A percentile compares a stretch with the other conserved stretches of the same genome.
Conservation (phyloP, 306 rosid genomes). For the Morella rubra region DNA sequence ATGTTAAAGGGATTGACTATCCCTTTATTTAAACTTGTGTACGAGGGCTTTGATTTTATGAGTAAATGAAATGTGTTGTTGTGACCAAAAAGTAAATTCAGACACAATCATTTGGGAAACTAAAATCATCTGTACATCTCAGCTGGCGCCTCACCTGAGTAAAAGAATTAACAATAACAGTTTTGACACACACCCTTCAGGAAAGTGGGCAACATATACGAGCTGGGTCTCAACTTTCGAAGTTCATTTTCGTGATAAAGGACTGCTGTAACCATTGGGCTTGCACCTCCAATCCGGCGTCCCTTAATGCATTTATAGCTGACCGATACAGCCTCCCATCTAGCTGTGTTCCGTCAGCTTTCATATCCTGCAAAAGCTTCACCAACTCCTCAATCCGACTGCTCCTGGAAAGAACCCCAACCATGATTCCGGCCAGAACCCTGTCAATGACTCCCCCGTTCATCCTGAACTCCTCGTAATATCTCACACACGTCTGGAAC, state of each 20-base stretch:
- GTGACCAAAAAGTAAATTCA: no score
- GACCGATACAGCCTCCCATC: constrained; percentile 69
- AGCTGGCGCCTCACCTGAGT: no score
- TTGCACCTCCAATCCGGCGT: constrained; percentile 62
- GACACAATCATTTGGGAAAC: no score
- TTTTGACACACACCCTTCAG: no score
- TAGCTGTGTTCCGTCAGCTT: constrained; percentile 49
- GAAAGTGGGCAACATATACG: no score
- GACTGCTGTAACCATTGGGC: constrained; percentile 56
- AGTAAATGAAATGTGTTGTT: no score
- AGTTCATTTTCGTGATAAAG: constrained; percentile 22
- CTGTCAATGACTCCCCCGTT: constrained; percentile 64
- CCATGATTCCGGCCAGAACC: constrained; percentile 73
- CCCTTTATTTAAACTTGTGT: no score
- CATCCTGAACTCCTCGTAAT: constrained; percentile 53
- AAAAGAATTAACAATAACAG: no score
- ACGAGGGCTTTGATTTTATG: no score
- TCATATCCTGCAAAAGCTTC: constrained; percentile 67
- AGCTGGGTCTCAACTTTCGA: no score
- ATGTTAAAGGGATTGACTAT: no score
- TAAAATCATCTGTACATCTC: no score
- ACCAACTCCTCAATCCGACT: constrained; percentile 56
- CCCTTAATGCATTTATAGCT: constrained; percentile 62
- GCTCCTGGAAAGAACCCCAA: constrained; percentile 58
- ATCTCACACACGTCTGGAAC: constrained; percentile 42